Conservation (phyloP, 1,139 yeast species). For the Candida glucosophila region DNA sequence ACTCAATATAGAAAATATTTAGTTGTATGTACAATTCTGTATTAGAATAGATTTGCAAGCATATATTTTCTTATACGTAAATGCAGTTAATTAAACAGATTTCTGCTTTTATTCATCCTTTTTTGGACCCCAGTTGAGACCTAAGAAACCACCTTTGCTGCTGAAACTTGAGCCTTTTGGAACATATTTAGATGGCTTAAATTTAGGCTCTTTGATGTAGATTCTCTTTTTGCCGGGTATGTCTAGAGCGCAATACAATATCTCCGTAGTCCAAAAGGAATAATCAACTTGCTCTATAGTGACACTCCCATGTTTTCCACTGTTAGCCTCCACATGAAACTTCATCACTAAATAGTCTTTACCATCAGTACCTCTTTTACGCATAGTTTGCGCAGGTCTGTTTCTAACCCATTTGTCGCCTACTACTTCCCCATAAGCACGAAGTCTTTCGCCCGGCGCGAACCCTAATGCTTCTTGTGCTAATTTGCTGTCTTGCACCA, state of each 20-base stretch:
- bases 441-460: conserved; percentile 49
- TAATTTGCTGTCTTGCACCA: conserved; percentile 58
- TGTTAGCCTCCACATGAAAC: conserved; percentile 70
- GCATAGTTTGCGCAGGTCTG: conserved; percentile 63
- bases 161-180: conserved; percentile 14
- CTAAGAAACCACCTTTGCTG: conserved; percentile 52
- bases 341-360: conserved; percentile 76
- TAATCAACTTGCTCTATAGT: conserved; percentile 71
- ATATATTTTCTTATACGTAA: not conserved
- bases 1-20: conserved; percentile 1
- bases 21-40: not conserved
- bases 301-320: conserved; percentile 52
- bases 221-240: conserved; percentile 62
- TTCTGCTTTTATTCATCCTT: conserved; percentile 32
- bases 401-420: conserved; percentile 81
- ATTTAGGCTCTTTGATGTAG: conserved; percentile 62
- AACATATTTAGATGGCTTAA: conserved; percentile 27
- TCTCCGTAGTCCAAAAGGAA: conserved; percentile 60
- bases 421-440: conserved; percentile 71
- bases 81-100: not conserved
- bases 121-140: conserved; percentile 81
- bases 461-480: conserved; percentile 54
- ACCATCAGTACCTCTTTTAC: conserved; percentile 57
- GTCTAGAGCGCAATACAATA: conserved; percentile 68
- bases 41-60: not conserved